Conservation (phyloP, 2,329 filamentous ascomycete species). For the Aureobasidium sp. region DNA sequence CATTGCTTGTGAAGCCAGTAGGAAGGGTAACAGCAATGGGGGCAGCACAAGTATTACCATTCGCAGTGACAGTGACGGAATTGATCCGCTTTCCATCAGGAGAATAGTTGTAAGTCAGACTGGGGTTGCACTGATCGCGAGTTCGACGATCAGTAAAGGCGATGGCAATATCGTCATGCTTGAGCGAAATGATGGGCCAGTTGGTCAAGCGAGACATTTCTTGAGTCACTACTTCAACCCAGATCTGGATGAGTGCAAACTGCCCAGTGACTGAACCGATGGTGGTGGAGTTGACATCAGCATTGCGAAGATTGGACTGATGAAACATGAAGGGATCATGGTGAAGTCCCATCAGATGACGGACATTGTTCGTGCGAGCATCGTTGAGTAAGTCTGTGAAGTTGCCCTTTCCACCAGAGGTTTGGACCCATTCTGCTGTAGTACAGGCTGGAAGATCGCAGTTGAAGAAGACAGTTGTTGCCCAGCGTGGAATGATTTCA, state of each 20-base stretch:
- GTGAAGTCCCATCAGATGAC: slow-evolving; percentile 63
- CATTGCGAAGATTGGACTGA: slow-evolving; percentile 64
- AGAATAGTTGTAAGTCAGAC: slow-evolving; percentile 51
- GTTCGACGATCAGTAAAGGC: slow-evolving; percentile 60
- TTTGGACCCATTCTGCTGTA: slow-evolving; percentile 66
- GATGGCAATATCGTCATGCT: slow-evolving; percentile 61
- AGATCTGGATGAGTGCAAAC: slow-evolving; percentile 62
- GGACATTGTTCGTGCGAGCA: slow-evolving; percentile 59
- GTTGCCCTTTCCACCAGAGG: slow-evolving; percentile 59
- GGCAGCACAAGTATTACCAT: slow-evolving; percentile 55
- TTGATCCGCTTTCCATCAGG: slow-evolving; percentile 51
- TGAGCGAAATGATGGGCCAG: slow-evolving; percentile 63
- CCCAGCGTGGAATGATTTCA: slow-evolving; percentile 65
- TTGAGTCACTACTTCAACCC: slow-evolving; percentile 60
- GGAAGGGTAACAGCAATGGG: slow-evolving; percentile 64
- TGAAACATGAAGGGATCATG: slow-evolving; percentile 70
- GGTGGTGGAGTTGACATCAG: slow-evolving; percentile 51
- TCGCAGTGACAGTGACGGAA: slow-evolving; percentile 56
- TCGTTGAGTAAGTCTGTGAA: slow-evolving; percentile 58
- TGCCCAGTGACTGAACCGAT: slow-evolving; percentile 54
- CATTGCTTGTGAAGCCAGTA: slow-evolving; percentile 46
- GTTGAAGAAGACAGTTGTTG: slow-evolving; percentile 71
- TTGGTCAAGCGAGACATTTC: slow-evolving; percentile 60
- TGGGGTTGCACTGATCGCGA: slow-evolving; percentile 58
- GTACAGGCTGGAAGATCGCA: slow-evolving; percentile 66